A percentile compares a stretch with the other conserved stretches of the same genome.
Conservation (phyloP, 106 monocot species). For the Dendrobium catenatum region DNA sequence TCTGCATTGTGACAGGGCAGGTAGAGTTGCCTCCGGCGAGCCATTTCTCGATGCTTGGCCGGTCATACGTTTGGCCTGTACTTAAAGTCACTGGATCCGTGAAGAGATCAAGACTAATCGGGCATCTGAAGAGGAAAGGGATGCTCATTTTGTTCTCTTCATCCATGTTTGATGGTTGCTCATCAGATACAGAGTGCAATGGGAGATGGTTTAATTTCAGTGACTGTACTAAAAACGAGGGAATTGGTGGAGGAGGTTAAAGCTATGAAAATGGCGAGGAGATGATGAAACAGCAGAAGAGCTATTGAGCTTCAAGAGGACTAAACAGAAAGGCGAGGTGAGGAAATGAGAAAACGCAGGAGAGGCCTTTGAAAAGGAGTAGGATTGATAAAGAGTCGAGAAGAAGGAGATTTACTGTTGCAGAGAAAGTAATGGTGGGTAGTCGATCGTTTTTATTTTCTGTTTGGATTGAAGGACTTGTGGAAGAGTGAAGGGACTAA, state of each 20-base stretch:
- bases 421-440: background rate
- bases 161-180: background rate
- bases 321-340: no score
- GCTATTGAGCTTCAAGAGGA: background rate
- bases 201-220: background rate
- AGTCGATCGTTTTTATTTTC: background rate
- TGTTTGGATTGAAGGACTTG: no score
- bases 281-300: background rate
- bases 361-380: background rate
- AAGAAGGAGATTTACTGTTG: background rate
- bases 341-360: background rate
- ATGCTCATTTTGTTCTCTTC: slow-evolving; percentile 40
- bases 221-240: background rate
- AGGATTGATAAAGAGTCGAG: background rate
- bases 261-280: background rate
- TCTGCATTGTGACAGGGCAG: slow-evolving; percentile 96
- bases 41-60: slow-evolving; percentile 78
- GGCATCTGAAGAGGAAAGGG: slow-evolving; percentile 80
- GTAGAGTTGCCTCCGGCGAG: slow-evolving; percentile 69
- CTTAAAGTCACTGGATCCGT: slow-evolving; percentile 85
- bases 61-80: slow-evolving; percentile 96
- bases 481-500: no score
- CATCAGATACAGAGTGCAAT: background rate
- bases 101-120: slow-evolving; percentile 35
- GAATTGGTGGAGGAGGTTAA: background rate